Percentiles rank a stretch among this genome's conserved stretches.
Conservation (phyloP, 768 basidiomycete genomes). For the Hericium coralloides region DNA sequence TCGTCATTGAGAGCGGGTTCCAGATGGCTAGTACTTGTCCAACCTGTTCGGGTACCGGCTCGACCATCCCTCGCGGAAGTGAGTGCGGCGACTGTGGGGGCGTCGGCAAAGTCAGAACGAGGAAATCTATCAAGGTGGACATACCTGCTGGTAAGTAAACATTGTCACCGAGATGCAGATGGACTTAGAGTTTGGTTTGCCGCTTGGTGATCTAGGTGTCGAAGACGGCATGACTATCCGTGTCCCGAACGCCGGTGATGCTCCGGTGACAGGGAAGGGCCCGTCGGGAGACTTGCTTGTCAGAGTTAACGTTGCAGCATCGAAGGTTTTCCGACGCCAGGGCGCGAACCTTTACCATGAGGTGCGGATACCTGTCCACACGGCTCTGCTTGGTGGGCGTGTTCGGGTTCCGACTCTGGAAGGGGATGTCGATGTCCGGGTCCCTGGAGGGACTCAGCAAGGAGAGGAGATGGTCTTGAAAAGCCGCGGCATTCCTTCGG, state of each 20-base stretch:
- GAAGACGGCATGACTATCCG: constrained; percentile 93
- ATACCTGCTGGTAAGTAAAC: constrained; percentile 70
- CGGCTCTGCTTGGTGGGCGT: constrained; percentile 86
- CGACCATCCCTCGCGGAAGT: constrained; percentile 65
- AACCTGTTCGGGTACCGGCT: constrained; percentile 74
- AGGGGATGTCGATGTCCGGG: constrained; percentile 89
- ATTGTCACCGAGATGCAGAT: neutral
- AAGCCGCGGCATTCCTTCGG: constrained; percentile 68
- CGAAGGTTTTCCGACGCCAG: constrained; percentile 82
- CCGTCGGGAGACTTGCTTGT: constrained; percentile 79
- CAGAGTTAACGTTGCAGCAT: constrained; percentile 74
- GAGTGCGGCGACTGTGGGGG: constrained; percentile 80
- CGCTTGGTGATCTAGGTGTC: constrained; percentile 45
- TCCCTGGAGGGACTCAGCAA: constrained; percentile 89
- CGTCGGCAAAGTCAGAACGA: constrained; percentile 77
- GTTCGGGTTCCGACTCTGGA: constrained; percentile 92
- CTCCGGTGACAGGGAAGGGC: constrained; percentile 72
- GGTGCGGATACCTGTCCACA: constrained; percentile 83
- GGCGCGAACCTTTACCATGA: constrained; percentile 88
- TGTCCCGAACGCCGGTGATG: constrained; percentile 75
- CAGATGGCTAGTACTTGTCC: constrained; percentile 92
- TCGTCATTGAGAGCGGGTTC: constrained; percentile 88
- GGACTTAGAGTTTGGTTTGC: constrained; percentile 2
- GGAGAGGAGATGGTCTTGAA: constrained; percentile 96
- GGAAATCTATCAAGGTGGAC: constrained; percentile 70